Evolutionary conservation across 108 stramenopile species (phyloP).

Genomic region (Cylindrotheca fusiformis): DNA sequence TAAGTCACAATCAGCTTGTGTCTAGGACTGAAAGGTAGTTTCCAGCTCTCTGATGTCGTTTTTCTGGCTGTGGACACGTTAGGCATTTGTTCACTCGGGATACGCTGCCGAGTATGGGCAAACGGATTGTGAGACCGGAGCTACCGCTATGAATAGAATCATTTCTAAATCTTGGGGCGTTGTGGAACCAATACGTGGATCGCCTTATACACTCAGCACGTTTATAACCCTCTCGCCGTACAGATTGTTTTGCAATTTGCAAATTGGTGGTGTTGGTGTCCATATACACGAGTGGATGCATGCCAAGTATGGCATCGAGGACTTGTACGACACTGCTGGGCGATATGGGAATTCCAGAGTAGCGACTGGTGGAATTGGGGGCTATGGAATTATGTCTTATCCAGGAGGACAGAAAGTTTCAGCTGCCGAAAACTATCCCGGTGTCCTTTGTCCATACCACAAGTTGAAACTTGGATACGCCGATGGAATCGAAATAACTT

Average conservation of each 20-base stretch:
- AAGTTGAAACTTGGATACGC: conserved; percentile 54
- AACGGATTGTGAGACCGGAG: conserved; percentile 12
- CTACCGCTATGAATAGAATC: not conserved
- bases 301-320: conserved; percentile 32
- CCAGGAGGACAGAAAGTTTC: too few relatives aligned
- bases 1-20: too few relatives aligned
- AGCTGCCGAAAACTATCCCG: conserved; percentile 48
- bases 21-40: too few relatives aligned
- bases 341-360: not conserved
- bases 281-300: conserved; percentile 43
- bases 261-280: conserved; percentile 31
- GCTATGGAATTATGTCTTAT: conserved; percentile 32
- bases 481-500: conserved; percentile 30
- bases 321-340: conserved; percentile 34
- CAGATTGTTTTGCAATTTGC: conserved; percentile 23
- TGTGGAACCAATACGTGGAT: not conserved
- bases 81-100: conserved; percentile 46
- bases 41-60: too few relatives aligned
- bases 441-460: conserved; percentile 42
- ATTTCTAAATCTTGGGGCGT: conserved; percentile 5
- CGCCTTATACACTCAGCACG: not conserved
- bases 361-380: conserved; percentile 27
- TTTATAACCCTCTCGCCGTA: conserved; percentile 20
- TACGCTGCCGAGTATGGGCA: conserved; percentile 58
- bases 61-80: too few relatives aligned